Evolutionary conservation across 192 early-diverging fungal genomes (phyloP).

Genomic region (Umbelopsis vinacea): DNA sequence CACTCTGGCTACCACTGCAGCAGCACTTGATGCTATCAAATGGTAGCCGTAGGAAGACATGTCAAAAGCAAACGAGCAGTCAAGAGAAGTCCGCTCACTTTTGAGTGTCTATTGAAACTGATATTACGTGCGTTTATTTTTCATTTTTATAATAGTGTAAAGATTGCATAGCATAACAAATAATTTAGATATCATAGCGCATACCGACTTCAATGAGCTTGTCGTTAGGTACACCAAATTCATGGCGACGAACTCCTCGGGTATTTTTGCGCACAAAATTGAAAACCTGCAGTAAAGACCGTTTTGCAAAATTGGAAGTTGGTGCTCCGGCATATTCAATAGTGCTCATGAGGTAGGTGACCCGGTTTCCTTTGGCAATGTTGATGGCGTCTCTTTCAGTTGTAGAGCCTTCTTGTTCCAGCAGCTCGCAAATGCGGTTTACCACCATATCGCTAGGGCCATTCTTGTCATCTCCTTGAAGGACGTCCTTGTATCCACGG

Average conservation of each 20-base stretch:
- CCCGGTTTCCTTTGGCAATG: background rate
- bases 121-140: too few species aligned
- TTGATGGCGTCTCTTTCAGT: background rate
- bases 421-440: background rate
- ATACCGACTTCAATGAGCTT: slow-evolving; percentile 15
- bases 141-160: too few species aligned
- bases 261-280: slow-evolving; percentile 7
- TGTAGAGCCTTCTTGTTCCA: slow-evolving; percentile 13
- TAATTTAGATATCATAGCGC: slow-evolving; percentile 17
- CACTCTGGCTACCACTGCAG: slow-evolving; percentile 61
- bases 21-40: slow-evolving; percentile 54
- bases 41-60: slow-evolving; percentile 32
- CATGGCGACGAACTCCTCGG: slow-evolving; percentile 11
- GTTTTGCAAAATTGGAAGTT: background rate
- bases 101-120: too few species aligned
- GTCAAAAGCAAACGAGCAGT: background rate
- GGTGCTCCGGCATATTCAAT: slow-evolving; percentile 5
- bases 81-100: too few species aligned
- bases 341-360: slow-evolving; percentile 9
- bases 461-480: background rate
- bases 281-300: background rate
- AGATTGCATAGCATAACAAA: too few species aligned
- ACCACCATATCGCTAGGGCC: background rate
- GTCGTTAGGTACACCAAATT: slow-evolving; percentile 14
- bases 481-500: slow-evolving; percentile 13